phyloP scores from a whole-genome alignment of 768 basidiomycete species.

The Kwoniella europaea region DNA sequence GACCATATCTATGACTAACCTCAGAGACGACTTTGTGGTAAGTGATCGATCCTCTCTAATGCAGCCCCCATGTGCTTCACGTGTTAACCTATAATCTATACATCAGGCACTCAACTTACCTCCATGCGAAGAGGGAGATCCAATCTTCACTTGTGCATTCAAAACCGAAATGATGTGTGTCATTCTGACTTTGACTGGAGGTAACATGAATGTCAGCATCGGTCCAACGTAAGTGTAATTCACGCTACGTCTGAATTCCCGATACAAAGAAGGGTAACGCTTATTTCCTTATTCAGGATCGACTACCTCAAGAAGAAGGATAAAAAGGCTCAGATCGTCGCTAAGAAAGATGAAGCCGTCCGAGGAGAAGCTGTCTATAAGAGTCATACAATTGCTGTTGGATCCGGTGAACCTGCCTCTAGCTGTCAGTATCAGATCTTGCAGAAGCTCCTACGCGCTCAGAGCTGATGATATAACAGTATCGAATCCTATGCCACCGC shows the following conservation, averaged over 20 bases:
- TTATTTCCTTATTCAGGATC: constrained; percentile 62
- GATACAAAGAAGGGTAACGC: too few species aligned
- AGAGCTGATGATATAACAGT: constrained; percentile 43
- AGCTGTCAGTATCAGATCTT: constrained; percentile 61
- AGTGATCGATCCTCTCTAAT: constrained; percentile 33
- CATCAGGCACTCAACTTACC: constrained; percentile 75
- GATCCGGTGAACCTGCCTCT: constrained; percentile 80
- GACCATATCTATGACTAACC: constrained; percentile 80
- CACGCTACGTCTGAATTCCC: background rate
- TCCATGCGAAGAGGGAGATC: constrained; percentile 89
- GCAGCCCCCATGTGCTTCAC: too few species aligned
- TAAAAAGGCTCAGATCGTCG: constrained; percentile 84
- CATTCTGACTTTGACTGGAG: constrained; percentile 79
- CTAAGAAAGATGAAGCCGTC: constrained; percentile 85
- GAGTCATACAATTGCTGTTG: constrained; percentile 85
- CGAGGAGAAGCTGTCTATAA: constrained; percentile 83
- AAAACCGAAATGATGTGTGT: constrained; percentile 92
- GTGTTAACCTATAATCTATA: constrained; percentile 17
- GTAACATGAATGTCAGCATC: constrained; percentile 72
- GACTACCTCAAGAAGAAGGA: constrained; percentile 97
- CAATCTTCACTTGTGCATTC: constrained; percentile 85
- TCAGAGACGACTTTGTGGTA: constrained; percentile 96
- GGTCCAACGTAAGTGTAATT: constrained; percentile 71
- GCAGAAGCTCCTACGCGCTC: background rate
- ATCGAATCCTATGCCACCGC: constrained; percentile 81